Evolutionary conservation across 1,139 yeast genomes (phyloP), one percentile per base, ranked within the genome.

Genomic region (Geotrichum histeridarum): DNA sequence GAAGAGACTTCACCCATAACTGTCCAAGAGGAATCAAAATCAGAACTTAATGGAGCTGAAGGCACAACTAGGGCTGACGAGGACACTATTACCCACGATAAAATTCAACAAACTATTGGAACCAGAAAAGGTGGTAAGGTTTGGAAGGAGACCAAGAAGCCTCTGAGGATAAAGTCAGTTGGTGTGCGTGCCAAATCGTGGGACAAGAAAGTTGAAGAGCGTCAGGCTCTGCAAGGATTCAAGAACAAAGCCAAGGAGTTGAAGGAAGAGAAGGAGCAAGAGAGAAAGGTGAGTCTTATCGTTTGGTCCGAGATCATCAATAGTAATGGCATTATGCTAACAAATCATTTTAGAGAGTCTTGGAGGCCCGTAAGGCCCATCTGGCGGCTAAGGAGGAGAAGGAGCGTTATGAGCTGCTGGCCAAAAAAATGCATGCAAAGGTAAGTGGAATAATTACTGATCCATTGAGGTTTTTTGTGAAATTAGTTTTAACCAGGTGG

Each of bases 361-460:
- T 70, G 48, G 62, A 64, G 15, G 60, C 62, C 31, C 64, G 70
- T 55, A 73, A 72, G 63, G 73, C 67, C 36, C 64, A 69, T 43
- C 64, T 67, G 42, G 68, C 66, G 46, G 69, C 67, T 42, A 73
- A 73, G 65, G 76, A 70, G 42, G 77, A 74, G 60, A 66, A 67
- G 55, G 77, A 73, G 59, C 67, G 77, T 14, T 71, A 70, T 57
- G 75, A 70, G 57, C 56, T 64, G 54, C 53, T 73, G 64, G 73
- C 73, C 3, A 66, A 65, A 57, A 70, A 67, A 46, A 71, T 74
- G 75, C 75, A 73, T 61, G 68, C 69, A 47, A 74, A 74, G 61
- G 60, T 57, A 42, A 41, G 56, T 4, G 37, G 37, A 33, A 33
- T 33, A 11, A 11, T 33, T 6, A 11, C 6, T 33, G 12, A 33